These are phyloP conservation scores for Ascomycota sp. DNA, from an alignment of 2,329 filamentous ascomycete genomes.

Conservation along the genomic window DNA sequence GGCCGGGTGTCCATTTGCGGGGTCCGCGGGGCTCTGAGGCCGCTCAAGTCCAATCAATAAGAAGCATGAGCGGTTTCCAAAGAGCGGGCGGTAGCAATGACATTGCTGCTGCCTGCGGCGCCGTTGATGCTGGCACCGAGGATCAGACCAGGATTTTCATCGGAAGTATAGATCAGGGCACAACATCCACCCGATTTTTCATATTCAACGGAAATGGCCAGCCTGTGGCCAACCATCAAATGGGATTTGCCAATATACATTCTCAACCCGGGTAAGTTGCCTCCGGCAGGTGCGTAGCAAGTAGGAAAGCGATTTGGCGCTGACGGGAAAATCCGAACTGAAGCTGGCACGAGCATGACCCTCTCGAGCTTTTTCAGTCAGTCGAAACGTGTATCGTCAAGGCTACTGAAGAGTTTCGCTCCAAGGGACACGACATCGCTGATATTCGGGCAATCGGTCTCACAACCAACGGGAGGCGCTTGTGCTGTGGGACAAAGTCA, in stretches of 20 bases:
- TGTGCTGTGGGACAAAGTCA: slow-evolving; percentile 64
- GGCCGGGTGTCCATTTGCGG: too few species aligned
- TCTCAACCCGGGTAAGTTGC: slow-evolving; percentile 55
- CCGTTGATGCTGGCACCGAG: neutral
- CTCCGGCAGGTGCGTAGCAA: neutral
- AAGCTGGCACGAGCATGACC: slow-evolving; percentile 84
- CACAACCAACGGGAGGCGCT: slow-evolving; percentile 80
- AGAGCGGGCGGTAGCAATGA: too few species aligned
- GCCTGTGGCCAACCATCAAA: slow-evolving; percentile 64
- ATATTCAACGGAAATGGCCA: slow-evolving; percentile 69
- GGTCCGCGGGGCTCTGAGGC: neutral
- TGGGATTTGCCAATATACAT: slow-evolving; percentile 72
- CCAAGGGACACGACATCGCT: slow-evolving; percentile 43
- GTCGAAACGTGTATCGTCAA: slow-evolving; percentile 65
- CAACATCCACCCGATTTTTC: slow-evolving; percentile 73
- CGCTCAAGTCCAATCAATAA: too few species aligned
- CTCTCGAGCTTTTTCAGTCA: slow-evolving; percentile 51
- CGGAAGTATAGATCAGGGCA: slow-evolving; percentile 79
- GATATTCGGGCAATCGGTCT: slow-evolving; percentile 66
- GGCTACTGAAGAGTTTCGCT: slow-evolving; percentile 49
- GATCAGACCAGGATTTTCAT: slow-evolving; percentile 38
- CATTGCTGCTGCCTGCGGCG: neutral
- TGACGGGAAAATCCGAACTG: slow-evolving; percentile 1
- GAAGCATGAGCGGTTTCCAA: too few species aligned
- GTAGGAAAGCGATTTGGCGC: slow-evolving; percentile 12